Evolutionary conservation across 2,329 filamentous ascomycete genomes (phyloP), one percentile per base, ranked within the genome.

Genomic region (Fusarium beomiforme): DNA sequence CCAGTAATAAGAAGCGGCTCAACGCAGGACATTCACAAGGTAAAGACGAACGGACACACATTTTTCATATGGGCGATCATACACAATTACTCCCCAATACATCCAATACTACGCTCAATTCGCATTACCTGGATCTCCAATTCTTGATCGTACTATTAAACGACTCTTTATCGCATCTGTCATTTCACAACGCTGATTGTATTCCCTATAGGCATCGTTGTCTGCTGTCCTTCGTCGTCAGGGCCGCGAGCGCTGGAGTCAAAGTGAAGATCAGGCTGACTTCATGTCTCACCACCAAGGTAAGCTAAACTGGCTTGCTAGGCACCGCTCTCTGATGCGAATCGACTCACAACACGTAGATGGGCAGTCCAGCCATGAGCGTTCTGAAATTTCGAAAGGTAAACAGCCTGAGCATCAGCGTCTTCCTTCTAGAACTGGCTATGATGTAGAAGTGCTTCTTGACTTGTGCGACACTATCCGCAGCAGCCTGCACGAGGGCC

Each of bases 391-490:
- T 43, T 36, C 53, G 12, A 53, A 64, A 55, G 46, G 49, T 21
- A 42, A 19, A 12, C 49, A 62, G 10, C 44, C 59, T n/a, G 49
- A 63, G 13, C 42, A 55, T 24, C 34, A 50, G 54, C 47, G 61
- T 26, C 34, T 23, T 19, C 39, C 41, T 29, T 44, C 63, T 46
- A 66, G 44, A 33, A 54, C 63, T 29, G 64, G 43, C 17, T 59
- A 70, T 14, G 72, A 77, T 51, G 61, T 72, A 23, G 56, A 67
- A 56, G 61, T 53, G 23, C 60, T 77, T 4, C 74, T 85, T 7
- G 71, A 80, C 19, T 77, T 87, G 9, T 85, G 83, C 37, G 83
- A 87, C 65, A 77, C 79, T 3, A 76, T 84, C 36, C 80, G 85
- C 5, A 69, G 71, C 5, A 80, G 77, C 13, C 74, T 87, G 2